Evolutionary conservation across 495 filamentous ascomycete genomes (phyloP).

Genomic region (Alectoria sarmentosa): DNA sequence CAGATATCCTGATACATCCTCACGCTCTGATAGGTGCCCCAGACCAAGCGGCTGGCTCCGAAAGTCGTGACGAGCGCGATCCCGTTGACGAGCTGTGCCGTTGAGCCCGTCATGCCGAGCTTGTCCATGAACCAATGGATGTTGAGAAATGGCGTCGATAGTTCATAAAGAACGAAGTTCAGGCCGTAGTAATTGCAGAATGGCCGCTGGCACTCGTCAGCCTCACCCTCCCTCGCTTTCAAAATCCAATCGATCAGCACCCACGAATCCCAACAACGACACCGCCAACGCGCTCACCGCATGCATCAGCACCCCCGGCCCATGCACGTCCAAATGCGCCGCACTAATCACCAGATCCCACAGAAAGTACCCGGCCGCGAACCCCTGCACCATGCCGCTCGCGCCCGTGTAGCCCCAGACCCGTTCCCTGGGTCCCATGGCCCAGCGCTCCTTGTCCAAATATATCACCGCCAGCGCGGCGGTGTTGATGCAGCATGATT

Average conservation of each 20-base stretch:
- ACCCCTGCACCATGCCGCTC: constrained; percentile 74
- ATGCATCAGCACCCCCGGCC: constrained; percentile 80
- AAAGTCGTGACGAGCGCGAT: constrained; percentile 60
- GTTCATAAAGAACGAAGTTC: constrained; percentile 95
- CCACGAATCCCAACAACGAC: constrained; percentile 85
- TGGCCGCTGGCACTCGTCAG: constrained; percentile 54
- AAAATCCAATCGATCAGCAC: constrained; percentile 33
- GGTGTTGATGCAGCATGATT: constrained; percentile 69
- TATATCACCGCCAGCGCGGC: constrained; percentile 80
- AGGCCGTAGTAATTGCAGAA: constrained; percentile 91
- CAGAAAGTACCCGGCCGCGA: constrained; percentile 90
- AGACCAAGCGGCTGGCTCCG: constrained; percentile 81
- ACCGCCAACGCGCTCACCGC: constrained; percentile 77
- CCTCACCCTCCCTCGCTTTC: background rate
- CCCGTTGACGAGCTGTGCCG: constrained; percentile 80
- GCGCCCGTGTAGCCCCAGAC: constrained; percentile 88
- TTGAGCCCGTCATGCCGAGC: constrained; percentile 84
- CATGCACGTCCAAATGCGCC: constrained; percentile 69
- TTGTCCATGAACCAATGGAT: constrained; percentile 99
- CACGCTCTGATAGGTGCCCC: constrained; percentile 80
- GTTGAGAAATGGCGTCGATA: constrained; percentile 88
- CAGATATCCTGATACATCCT: constrained; percentile 77
- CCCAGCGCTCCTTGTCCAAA: constrained; percentile 63
- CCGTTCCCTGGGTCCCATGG: constrained; percentile 63
- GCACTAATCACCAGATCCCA: constrained; percentile 80